phyloP scores from a whole-genome alignment of 768 basidiomycete genomes.

The Suillus alpinus region DNA sequence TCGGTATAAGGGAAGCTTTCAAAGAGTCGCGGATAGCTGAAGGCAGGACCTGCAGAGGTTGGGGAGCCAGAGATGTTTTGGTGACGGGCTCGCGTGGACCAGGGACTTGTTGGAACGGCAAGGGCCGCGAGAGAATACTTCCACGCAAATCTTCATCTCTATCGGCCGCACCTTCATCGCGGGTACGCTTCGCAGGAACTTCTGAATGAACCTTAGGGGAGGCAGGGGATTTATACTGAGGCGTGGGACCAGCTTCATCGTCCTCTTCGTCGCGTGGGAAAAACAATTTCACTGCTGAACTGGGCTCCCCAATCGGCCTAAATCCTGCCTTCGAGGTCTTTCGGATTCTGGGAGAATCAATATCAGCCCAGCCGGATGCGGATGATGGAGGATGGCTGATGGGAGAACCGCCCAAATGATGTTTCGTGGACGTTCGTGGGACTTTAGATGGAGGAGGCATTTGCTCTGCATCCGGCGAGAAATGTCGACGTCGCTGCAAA shows the following conservation, averaged over 20 bases:
- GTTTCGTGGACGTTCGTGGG: slow-evolving; percentile 17
- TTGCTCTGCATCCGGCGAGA: slow-evolving; percentile 25
- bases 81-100: slow-evolving; percentile 7
- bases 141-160: slow-evolving; percentile 17
- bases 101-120: slow-evolving; percentile 5
- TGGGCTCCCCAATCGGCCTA: slow-evolving; percentile 59
- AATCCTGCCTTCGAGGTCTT: slow-evolving; percentile 49
- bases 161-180: slow-evolving; percentile 20
- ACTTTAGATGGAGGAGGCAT: slow-evolving; percentile 33
- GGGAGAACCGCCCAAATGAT: slow-evolving; percentile 13
- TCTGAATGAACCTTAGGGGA: slow-evolving; percentile 14
- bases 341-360: slow-evolving; percentile 17
- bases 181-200: slow-evolving; percentile 26
- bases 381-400: slow-evolving; percentile 7
- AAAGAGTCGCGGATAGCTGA: slow-evolving; percentile 18
- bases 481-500: slow-evolving; percentile 17
- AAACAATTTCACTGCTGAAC: slow-evolving; percentile 65
- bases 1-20: slow-evolving; percentile 23
- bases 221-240: slow-evolving; percentile 14
- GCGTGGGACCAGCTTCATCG: slow-evolving; percentile 22
- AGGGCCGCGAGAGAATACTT: background rate
- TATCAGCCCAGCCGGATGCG: slow-evolving; percentile 15
- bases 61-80: slow-evolving; percentile 13
- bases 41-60: slow-evolving; percentile 5
- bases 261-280: slow-evolving; percentile 77